Evolutionary conservation across 768 basidiomycete genomes (phyloP).

Genomic region (Pleurotus ostreatus): DNA sequence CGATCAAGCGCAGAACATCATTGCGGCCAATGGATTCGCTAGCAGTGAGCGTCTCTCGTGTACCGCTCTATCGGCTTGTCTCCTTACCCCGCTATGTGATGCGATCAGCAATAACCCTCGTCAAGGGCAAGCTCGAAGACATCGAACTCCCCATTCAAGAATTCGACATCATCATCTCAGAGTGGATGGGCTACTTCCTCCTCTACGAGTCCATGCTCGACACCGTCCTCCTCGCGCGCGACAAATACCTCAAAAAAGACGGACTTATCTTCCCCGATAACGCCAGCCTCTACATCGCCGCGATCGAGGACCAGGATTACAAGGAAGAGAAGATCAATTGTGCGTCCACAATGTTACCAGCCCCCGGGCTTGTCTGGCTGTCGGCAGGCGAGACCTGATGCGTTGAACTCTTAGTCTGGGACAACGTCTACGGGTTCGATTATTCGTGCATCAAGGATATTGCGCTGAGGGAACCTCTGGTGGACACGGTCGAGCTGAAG

Average conservation of each 20-base stretch:
- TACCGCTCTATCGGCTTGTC: no score
- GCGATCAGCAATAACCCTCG: slow-evolving; percentile 80
- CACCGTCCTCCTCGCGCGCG: slow-evolving; percentile 93
- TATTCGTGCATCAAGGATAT: slow-evolving; percentile 99
- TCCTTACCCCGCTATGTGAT: not conserved
- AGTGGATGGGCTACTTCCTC: slow-evolving; percentile 99
- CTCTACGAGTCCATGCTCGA: slow-evolving; percentile 99
- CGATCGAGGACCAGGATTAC: slow-evolving; percentile 99
- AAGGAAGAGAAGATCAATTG: slow-evolving; percentile 99
- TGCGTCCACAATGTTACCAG: slow-evolving; percentile 36
- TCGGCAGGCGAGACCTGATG: slow-evolving; percentile 7
- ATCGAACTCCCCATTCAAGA: slow-evolving; percentile 80
- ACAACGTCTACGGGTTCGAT: slow-evolving; percentile 99
- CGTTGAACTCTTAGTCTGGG: slow-evolving; percentile 76
- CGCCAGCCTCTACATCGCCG: slow-evolving; percentile 88
- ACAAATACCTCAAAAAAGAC: slow-evolving; percentile 89
- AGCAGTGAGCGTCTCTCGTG: slow-evolving; percentile 59
- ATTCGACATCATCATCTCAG: slow-evolving; percentile 98
- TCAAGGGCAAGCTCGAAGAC: slow-evolving; percentile 98
- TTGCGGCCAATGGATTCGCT: slow-evolving; percentile 94
- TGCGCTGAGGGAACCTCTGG: slow-evolving; percentile 91
- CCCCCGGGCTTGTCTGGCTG: not conserved
- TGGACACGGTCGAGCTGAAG: slow-evolving; percentile 98
- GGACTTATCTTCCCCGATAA: slow-evolving; percentile 96
- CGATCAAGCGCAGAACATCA: slow-evolving; percentile 96